Evolutionary conservation across 2,329 filamentous ascomycete genomes (phyloP), one percentile per base, ranked within the genome.

Genomic region (Claviceps sp.): DNA sequence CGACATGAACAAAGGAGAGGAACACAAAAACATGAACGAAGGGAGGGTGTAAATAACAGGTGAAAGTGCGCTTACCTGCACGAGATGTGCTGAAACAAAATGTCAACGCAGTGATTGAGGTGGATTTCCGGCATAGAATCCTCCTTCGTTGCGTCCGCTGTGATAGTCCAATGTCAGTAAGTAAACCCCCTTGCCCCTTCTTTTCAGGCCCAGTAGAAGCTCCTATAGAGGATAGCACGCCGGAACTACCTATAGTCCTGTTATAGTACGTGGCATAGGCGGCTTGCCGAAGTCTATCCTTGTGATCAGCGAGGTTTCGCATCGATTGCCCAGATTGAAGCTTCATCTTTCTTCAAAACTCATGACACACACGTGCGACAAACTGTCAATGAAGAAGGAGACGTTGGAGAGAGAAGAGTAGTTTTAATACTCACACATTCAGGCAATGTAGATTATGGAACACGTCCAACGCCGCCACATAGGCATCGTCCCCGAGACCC

Each of bases 401-500:
- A 37, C 22, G 36, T 37, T 14, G 22, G 24, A 47, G 5, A 47
- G n/a, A 47, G 11, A 22, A 34, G n/a, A 47, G 22, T 2, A 47
- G 30, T 30, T 1, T 30, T 1, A 8, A 26, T 5, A 48, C 47
- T 48, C 30, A 48, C 47, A 34, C 36, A 30, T 48, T 48, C 36
- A 48, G 34, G 30, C 47, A 48, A 38, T 48, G 47, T 20, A 48
- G 47, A 40, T 37, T 48, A 24, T 38, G 37, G 22, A 38, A 38
- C 30, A 49, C 4, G 48, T 50, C 38, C 18, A 43, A 34, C 14
- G 48, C 20, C 24, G 38, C 48, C 7, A 30, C 36, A 4, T 51
- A 51, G 16, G 49, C 43, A 22, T 51, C 49, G 5, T 51, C 49
- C 7, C 49, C 49, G 13, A 51, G 41, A 22, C 49, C 49, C 49